A percentile compares a stretch with the other conserved stretches of the same genome.
phyloP scores from a whole-genome alignment of 306 rosid genomes.

The Lotus japonicus region DNA sequence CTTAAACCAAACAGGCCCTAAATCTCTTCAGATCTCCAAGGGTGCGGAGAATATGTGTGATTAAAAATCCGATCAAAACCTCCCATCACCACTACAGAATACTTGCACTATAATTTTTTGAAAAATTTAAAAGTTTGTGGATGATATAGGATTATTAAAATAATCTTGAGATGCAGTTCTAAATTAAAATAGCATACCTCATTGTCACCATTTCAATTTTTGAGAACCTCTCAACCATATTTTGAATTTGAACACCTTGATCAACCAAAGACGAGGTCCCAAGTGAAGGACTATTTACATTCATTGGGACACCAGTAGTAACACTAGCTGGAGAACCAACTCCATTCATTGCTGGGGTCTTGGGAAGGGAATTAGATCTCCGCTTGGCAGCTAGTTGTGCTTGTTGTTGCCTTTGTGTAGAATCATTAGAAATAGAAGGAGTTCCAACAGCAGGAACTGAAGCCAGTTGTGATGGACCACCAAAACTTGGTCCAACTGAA shows the following conservation, averaged over 20 bases:
- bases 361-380: conserved; percentile 76
- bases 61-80: not conserved
- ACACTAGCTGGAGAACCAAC: conserved; percentile 94
- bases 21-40: not conserved
- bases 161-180: conserved; percentile 5
- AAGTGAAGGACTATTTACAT: conserved; percentile 80
- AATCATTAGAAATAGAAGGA: conserved; percentile 68
- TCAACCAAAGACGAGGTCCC: conserved; percentile 57
- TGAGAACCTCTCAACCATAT: conserved; percentile 63
- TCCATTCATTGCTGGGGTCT: conserved; percentile 66
- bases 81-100: not conserved
- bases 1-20: too few relatives aligned
- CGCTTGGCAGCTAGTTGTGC: conserved; percentile 64
- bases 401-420: conserved; percentile 82
- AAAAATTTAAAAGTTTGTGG: not conserved
- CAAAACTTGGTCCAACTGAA: conserved; percentile 74
- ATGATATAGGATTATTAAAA: not conserved
- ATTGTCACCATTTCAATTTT: conserved; percentile 61
- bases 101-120: not conserved
- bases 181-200: conserved; percentile 47
- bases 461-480: conserved; percentile 60
- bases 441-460: conserved; percentile 61
- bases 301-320: conserved; percentile 57
- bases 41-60: not conserved
- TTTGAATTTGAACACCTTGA: conserved; percentile 38